Base-by-base conservation (phyloP, 2,329 filamentous ascomycete genomes). In the Dactylella cylindrospora region DNA sequence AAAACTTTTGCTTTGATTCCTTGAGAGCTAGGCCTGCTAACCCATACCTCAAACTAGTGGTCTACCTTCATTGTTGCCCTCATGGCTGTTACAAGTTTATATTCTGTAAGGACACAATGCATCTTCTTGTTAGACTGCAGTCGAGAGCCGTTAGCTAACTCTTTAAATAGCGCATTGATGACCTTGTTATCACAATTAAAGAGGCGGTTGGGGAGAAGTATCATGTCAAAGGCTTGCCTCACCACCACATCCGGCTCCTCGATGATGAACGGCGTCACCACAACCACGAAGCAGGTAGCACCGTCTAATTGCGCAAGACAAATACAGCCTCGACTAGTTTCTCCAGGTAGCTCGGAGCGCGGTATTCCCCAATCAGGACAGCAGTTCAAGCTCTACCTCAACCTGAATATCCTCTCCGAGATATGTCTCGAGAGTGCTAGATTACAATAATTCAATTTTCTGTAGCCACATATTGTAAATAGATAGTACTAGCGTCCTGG, bases 121-220 rank as follows among this genome's bases (percentile, higher is more conserved):
- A 17, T 8, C 10, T 10, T 33, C 5, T 3, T 9, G 25, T 17
- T 20, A 2, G 10, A 15, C n/a, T n/a, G n/a, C n/a, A n/a, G n/a
- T n/a, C n/a, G n/a, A n/a, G n/a, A n/a, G n/a, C n/a, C n/a, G n/a
- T 17, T 13, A 1, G 19, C 47, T 49, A 39, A 49, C 15, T 23
- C 25, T 2, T 25, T n/a, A 12, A 9, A n/a, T 12, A 62, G 57
- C 57, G 57, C n/a, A 54, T 62, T 15, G 57, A 62, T n/a, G 57
- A 62, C 19, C 49, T 62, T 5, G 57, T 62, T n/a, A 54, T 62
- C 22, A 47, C 38, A 17, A 28, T 62, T 7, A 62, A 62, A 23
- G 49, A 43, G 12, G 57, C 57, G 10, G 57, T 62, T 9, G 57
- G 57, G 29, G 57, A 62, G 25, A 62, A 54, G 17, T 39, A 53